Evolutionary conservation across 148 eudicot genomes (phyloP).

Genomic region (Vaccinium myrtillus): DNA sequence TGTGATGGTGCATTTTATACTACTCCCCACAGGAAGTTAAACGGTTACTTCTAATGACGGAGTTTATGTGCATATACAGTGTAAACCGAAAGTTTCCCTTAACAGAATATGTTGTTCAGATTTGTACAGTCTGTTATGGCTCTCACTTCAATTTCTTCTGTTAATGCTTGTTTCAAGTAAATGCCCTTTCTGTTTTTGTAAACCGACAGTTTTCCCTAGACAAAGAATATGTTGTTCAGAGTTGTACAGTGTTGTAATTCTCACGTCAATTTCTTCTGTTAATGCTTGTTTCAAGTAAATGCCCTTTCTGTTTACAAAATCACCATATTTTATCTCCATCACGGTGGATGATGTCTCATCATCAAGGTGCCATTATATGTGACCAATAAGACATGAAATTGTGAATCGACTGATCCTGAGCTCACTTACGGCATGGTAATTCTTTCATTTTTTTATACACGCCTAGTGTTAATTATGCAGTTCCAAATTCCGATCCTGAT

Average conservation of each 20-base stretch:
- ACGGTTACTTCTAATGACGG: background rate
- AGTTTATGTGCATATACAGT: background rate
- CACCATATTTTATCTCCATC: conserved; percentile 4
- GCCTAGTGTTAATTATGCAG: background rate
- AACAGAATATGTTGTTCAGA: background rate
- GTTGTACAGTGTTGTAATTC: no score
- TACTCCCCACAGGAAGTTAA: background rate
- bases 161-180: background rate
- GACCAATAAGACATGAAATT: background rate
- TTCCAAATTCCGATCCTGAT: background rate
- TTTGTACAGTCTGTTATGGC: background rate
- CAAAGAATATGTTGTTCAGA: no score
- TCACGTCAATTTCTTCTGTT: background rate
- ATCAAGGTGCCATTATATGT: background rate
- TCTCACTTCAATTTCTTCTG: background rate
- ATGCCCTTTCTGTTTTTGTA: background rate
- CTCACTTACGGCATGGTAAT: no score
- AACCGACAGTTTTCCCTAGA: no score
- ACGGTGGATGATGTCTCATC: background rate
- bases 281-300: background rate
- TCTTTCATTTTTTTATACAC: background rate
- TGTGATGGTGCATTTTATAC: background rate
- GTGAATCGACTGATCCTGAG: background rate
- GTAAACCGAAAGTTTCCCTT: background rate
- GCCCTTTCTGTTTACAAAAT: background rate